Evolutionary conservation across 192 early-diverging fungal genomes (phyloP), one percentile per base, ranked within the genome.

Genomic region (Coemansia sp.): DNA sequence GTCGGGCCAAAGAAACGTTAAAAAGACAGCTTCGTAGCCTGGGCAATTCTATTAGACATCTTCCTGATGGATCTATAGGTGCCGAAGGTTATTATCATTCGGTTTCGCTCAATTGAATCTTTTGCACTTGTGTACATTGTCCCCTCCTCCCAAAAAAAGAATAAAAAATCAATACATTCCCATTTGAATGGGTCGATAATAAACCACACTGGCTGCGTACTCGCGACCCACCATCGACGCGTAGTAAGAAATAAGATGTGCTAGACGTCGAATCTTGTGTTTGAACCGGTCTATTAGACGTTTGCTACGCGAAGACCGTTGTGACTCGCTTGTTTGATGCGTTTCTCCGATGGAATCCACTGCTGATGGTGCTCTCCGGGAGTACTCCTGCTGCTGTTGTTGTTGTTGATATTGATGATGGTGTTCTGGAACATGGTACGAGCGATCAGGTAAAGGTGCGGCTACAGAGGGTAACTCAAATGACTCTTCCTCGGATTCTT

Each of bases 181-280:
- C 33, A 72, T 59, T 55, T 75, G 69, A 32, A 71, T 31, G 3
- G 78, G 63, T 2, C 78, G 56, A 42, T 75, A 71, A 2, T 56
- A 31, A 7, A 67, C 61, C 7, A 40, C 32, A 0, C 63, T 49
- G 20, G 78, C 29, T 7, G 34, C 50, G 50, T 69, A 69, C 7
- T 75, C 51, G 12, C 69, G 52, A 48, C 64, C 20, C 25, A 70
- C 49, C 7, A 28, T 28, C 7, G 48, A 50, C 1, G 69, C 6
- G 42, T 80, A 73, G 64, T 80, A 72, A 0, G 68, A 36, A 20
- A 80, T 48, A 28, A 80, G 54, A 8, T 52, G 31, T 10, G 64
- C 33, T n/a, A 75, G 56, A 2, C 60, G 68, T 20, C 31, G 56
- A 0, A 55, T 32, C 56, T 63, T 75, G 50, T 50, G n/a, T 60